Conservation (phyloP, 2,329 filamentous ascomycete genomes). For the Curvularia sp. region DNA sequence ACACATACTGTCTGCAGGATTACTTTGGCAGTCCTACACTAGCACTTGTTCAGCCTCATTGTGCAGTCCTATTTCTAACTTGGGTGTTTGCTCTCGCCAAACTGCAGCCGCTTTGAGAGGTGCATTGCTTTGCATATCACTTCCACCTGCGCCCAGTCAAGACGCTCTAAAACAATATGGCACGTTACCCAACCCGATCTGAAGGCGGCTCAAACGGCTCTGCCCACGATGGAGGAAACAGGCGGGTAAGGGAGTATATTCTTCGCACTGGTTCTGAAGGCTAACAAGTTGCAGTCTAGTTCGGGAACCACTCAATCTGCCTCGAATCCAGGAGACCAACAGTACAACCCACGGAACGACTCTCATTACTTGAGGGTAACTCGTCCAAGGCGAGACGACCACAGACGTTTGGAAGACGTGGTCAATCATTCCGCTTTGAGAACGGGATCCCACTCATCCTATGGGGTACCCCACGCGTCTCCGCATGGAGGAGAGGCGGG, state of each 20-base stretch:
- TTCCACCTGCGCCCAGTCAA: background rate
- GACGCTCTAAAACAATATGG: background rate
- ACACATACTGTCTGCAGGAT: background rate
- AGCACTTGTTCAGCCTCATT: background rate
- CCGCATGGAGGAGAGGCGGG: no score
- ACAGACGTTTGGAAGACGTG: background rate
- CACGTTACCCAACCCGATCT: background rate
- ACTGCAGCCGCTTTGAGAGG: background rate
- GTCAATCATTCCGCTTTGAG: background rate
- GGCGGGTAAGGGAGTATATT: background rate
- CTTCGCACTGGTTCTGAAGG: background rate
- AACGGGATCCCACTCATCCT: background rate
- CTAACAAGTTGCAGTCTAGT: slow-evolving; percentile 3
- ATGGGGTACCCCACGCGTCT: background rate
- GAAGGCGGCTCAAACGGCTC: background rate
- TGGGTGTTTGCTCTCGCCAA: background rate
- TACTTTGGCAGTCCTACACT: background rate
- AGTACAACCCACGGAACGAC: background rate
- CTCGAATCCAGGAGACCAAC: background rate
- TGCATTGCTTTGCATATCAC: background rate
- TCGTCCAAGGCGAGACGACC: background rate
- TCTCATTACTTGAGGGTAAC: background rate
- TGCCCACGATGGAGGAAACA: background rate
- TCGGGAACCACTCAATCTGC: background rate
- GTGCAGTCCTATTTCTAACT: background rate